A percentile compares a stretch with the other conserved stretches of the same genome.
Evolutionary conservation across 768 basidiomycete species (phyloP).

Genomic region (Termitomyces sp.): DNA sequence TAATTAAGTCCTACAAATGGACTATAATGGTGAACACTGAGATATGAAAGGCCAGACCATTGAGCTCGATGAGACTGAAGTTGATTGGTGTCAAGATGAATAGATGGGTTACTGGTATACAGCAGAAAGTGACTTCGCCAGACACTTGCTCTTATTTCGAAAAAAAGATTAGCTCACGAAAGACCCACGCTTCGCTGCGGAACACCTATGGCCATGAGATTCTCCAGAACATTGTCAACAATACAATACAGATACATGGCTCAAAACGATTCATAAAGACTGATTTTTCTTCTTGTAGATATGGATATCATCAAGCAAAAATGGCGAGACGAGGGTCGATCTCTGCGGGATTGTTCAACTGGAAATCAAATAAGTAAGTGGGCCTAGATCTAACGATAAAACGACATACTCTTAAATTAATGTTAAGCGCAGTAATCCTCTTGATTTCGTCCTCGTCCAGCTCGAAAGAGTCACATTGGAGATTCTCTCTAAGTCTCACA

Average conservation of each 20-base stretch:
- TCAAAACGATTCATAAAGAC: neutral
- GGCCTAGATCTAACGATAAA: neutral
- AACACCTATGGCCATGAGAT: neutral
- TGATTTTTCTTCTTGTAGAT: neutral
- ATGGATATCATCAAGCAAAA: constrained; percentile 50
- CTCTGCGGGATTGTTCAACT: constrained; percentile 71
- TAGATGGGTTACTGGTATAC: too few relatives aligned
- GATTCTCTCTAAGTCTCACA: constrained; percentile 50
- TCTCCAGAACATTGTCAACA: neutral
- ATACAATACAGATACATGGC: constrained; percentile 2
- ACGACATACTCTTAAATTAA: constrained; percentile 53
- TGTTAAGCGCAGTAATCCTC: constrained; percentile 56
- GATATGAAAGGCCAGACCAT: constrained; percentile 27
- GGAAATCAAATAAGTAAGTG: constrained; percentile 11
- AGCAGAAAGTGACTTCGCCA: too few relatives aligned
- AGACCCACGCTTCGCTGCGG: neutral
- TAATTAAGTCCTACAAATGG: constrained; percentile 13
- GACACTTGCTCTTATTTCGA: neutral
- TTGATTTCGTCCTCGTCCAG: constrained; percentile 58
- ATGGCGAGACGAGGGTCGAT: constrained; percentile 66
- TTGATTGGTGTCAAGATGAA: constrained; percentile 41
- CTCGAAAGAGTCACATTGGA: constrained; percentile 36
- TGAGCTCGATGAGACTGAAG: constrained; percentile 63
- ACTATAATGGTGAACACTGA: constrained; percentile 35
- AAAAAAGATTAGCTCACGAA: neutral